Conservation (phyloP, 78 protist species). For the Ministeria vibrans region DNA sequence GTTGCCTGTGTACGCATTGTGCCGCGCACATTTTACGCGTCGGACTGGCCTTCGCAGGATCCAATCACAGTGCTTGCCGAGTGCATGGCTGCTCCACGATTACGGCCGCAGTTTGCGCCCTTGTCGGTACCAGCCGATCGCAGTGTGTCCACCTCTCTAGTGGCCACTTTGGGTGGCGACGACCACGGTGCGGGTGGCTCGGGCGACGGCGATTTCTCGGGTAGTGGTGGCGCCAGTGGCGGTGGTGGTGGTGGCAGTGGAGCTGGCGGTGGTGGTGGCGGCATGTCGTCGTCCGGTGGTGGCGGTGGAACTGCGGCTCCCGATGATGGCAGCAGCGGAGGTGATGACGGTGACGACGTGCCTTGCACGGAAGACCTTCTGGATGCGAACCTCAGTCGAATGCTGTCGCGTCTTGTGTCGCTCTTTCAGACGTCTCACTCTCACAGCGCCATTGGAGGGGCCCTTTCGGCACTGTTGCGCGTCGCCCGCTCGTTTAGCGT, state of each 20-base stretch:
- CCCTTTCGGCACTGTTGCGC: background rate
- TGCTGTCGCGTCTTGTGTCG: background rate
- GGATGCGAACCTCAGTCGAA: background rate
- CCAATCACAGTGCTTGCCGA: background rate
- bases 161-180: no score
- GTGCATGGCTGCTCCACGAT: no score
- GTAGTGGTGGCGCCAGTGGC: background rate
- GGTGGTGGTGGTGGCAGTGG: background rate
- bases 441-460: background rate
- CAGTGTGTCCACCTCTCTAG: no score
- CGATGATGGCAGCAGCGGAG: no score
- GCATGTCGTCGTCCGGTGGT: no score
- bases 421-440: background rate
- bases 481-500: background rate
- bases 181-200: no score
- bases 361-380: no score
- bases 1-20: background rate
- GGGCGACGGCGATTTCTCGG: background rate
- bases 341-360: no score
- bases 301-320: no score
- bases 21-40: background rate
- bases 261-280: background rate
- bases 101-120: no score
- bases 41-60: background rate
- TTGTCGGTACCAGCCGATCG: no score